Evolutionary conservation across 768 basidiomycete species (phyloP).

Genomic region (Cantharellus cinnabarinus): DNA sequence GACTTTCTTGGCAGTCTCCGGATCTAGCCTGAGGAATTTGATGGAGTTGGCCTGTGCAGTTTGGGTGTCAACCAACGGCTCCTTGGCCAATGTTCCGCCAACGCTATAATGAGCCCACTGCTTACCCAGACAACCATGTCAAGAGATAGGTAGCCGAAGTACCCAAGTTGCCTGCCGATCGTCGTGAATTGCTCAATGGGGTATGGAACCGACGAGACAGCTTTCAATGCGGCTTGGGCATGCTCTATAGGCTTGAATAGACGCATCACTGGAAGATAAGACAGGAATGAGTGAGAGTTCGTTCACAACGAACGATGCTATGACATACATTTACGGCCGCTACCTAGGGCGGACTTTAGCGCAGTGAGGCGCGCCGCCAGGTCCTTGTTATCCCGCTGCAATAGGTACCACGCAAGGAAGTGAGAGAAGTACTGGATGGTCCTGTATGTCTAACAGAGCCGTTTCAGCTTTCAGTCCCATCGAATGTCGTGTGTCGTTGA

Average conservation of each 20-base stretch:
- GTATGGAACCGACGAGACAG: constrained; percentile 27
- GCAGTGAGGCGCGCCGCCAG: constrained; percentile 63
- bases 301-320: background rate
- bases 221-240: constrained; percentile 70
- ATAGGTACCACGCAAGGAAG: constrained; percentile 67
- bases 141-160: constrained; percentile 70
- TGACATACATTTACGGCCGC: constrained; percentile 61
- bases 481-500: constrained; percentile 2
- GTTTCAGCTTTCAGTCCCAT: background rate
- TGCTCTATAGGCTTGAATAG: constrained; percentile 89
- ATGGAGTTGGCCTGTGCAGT: constrained; percentile 37
- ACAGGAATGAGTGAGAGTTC: background rate
- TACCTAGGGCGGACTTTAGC: constrained; percentile 68
- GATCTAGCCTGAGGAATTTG: constrained; percentile 39
- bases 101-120: background rate
- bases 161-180: constrained; percentile 66
- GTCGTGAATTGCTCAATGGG: constrained; percentile 54
- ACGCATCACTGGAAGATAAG: constrained; percentile 46
- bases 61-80: background rate
- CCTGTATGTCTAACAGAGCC: constrained; percentile 53
- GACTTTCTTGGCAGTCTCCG: constrained; percentile 39
- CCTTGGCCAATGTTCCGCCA: background rate
- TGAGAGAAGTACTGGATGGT: constrained; percentile 80
- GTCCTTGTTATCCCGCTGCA: constrained; percentile 45
- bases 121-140: constrained; percentile 78